phyloP scores from a whole-genome alignment of 345 rosid genomes.

The Conringia planisiliqua region DNA sequence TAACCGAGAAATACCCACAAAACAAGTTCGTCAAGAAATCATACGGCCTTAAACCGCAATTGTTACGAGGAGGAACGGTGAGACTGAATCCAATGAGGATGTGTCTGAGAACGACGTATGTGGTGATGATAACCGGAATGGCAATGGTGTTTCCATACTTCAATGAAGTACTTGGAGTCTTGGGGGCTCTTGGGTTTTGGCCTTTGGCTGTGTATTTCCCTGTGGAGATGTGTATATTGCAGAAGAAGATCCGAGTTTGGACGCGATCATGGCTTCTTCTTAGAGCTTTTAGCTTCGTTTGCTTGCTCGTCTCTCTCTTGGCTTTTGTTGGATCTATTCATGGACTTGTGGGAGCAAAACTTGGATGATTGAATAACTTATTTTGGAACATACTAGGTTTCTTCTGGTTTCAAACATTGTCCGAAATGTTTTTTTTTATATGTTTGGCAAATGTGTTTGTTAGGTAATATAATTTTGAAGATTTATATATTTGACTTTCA shows the following conservation, averaged over 20 bases:
- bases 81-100: conserved; percentile 28
- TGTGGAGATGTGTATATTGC: conserved; percentile 61
- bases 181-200: conserved; percentile 79
- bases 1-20: conserved; percentile 42
- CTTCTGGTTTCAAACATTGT: neutral
- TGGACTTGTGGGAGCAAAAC: conserved; percentile 56
- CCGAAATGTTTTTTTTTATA: too few relatives aligned
- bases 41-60: conserved; percentile 38
- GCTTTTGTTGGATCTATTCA: conserved; percentile 55
- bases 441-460: neutral
- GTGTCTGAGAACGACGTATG: conserved; percentile 45
- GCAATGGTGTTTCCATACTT: conserved; percentile 73
- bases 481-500: neutral
- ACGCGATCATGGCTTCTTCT: conserved; percentile 55
- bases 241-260: conserved; percentile 51
- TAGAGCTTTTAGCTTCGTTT: conserved; percentile 38
- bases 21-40: conserved; percentile 31
- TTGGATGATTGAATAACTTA: conserved; percentile 18
- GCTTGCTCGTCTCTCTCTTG: conserved; percentile 42
- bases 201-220: conserved; percentile 78
- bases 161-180: conserved; percentile 70
- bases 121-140: conserved; percentile 44
- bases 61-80: conserved; percentile 26
- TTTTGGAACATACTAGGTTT: neutral
- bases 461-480: neutral